Evolutionary conservation across 2,329 filamentous ascomycete genomes (phyloP), one percentile per base, ranked within the genome.

Genomic region (Phaeosphaeria sp.): DNA sequence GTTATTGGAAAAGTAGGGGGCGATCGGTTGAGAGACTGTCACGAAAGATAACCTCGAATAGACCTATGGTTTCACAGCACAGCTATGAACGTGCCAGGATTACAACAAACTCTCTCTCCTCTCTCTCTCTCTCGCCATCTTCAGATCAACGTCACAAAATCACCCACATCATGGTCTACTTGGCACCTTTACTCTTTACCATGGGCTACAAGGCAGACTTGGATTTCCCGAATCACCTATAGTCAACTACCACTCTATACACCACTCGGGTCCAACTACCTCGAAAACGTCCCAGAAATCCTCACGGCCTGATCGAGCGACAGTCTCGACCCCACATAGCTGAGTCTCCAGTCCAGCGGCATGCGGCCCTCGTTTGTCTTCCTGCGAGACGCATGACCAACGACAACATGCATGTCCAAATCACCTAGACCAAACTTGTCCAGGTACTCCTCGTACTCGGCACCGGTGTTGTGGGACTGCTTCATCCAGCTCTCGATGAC

Each of bases 1-100:
- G 73, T 57, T 74, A 52, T 57, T 76, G 54, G 68, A 68, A 49
- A 51, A 36, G 27, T 60, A 36, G 30, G 13, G 11, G 30, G 25
- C 4, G 25, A 27, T 27, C n/a, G n/a, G n/a, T n/a, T n/a, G n/a
- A n/a, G n/a, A n/a, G n/a, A n/a, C n/a, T n/a, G n/a, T n/a, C n/a
- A n/a, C n/a, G n/a, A n/a, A n/a, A n/a, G n/a, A n/a, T n/a, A n/a
- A n/a, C n/a, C n/a, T n/a, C n/a, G n/a, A n/a, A n/a, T n/a, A n/a
- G n/a, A n/a, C n/a, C n/a, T n/a, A n/a, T n/a, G n/a, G n/a, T n/a
- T n/a, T n/a, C n/a, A n/a, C n/a, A n/a, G n/a, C n/a, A n/a, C n/a
- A n/a, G n/a, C n/a, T n/a, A n/a, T n/a, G n/a, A n/a, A n/a, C n/a
- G n/a, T n/a, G n/a, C n/a, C n/a, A n/a, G n/a, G n/a, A n/a, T n/a